Base-by-base conservation (phyloP, 805 yeast genomes). In the Candida sithepensis region DNA sequence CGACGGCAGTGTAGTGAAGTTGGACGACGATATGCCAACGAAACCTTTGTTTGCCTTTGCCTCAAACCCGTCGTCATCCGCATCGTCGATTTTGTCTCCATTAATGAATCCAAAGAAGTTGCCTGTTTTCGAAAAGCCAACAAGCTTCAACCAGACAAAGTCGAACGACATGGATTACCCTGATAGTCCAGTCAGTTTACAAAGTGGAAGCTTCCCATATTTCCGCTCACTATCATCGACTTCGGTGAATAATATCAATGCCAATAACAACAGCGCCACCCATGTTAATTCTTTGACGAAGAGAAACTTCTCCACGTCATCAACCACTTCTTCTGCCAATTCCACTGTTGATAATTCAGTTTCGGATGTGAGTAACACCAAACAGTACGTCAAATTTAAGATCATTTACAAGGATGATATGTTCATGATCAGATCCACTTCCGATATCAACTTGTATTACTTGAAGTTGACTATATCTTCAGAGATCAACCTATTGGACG, bases 361-460 rank as follows among this genome's bases (percentile, higher is more conserved):
- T 30, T n/a, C 8, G 16, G 16, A 30, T 7, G 34, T 10, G 16
- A 30, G 16, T 5, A 12, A 30, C 14, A 30, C 13, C 16, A 14
- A 44, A 19, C 43, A 46, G 4, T 49, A 46, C 23, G 28, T 42
- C 10, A 50, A 39, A 16, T 52, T 52, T 13, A 58, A 57, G 44
- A 43, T 58, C 4, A 33, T 47, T 10, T 47, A 49, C 28, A 50
- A 49, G 22, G 51, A 54, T 7, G 61, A 57, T 19, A 51, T 43
- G n/a, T 42, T 45, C n/a, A 37, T 54, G 19, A 42, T 50, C n/a
- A 43, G 47, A 38, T 6, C 52, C 10, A 14, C 40, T 3, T 16
- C 26, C 3, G 44, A 41, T 20, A 16, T 42, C 2, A 40, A 38
- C 2, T 42, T 46, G 9, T 20, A 30, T 9, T 33, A n/a, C 40